A percentile compares a stretch with the other conserved stretches of the same genome.
Conservation (phyloP, 2,329 filamentous ascomycete species). For the Aspergillus tanneri region DNA sequence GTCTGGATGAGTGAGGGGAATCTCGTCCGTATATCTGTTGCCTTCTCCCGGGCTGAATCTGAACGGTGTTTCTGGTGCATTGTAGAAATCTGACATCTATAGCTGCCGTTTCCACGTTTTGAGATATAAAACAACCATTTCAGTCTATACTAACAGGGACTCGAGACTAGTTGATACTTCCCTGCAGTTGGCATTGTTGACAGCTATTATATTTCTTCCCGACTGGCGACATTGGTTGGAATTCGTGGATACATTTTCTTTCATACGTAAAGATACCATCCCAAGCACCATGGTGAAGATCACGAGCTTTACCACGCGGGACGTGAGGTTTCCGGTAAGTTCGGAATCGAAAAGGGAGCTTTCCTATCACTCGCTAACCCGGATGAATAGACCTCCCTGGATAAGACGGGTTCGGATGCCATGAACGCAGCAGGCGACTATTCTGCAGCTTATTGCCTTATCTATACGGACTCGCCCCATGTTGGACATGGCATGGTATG, state of each 20-base stretch:
- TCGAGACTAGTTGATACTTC: too few species aligned
- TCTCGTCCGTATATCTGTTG: background rate
- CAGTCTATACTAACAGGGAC: too few species aligned
- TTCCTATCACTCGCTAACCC: slow-evolving; percentile 4
- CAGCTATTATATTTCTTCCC: too few species aligned
- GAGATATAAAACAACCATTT: too few species aligned
- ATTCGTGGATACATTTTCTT: too few species aligned
- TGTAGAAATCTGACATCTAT: too few species aligned
- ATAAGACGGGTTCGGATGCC: slow-evolving; percentile 94
- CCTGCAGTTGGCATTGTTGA: too few species aligned
- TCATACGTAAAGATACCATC: slow-evolving; percentile 8
- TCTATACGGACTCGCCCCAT: slow-evolving; percentile 69
- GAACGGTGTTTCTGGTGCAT: too few species aligned
- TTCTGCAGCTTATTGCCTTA: slow-evolving; percentile 89
- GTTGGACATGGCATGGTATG: slow-evolving; percentile 45
- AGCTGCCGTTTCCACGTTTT: too few species aligned
- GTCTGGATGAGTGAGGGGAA: slow-evolving; percentile 4
- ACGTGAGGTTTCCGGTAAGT: slow-evolving; percentile 68
- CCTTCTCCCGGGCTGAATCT: background rate
- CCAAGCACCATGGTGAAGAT: slow-evolving; percentile 63
- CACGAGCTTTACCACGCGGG: slow-evolving; percentile 68
- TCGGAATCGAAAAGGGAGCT: background rate
- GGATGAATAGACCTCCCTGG: slow-evolving; percentile 70
- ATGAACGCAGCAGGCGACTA: slow-evolving; percentile 96
- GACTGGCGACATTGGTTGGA: too few species aligned